Evolutionary conservation across 1,284 basidiomycete genomes (phyloP), one percentile per base, ranked within the genome.

Genomic region (Cryptococcus sp.): DNA sequence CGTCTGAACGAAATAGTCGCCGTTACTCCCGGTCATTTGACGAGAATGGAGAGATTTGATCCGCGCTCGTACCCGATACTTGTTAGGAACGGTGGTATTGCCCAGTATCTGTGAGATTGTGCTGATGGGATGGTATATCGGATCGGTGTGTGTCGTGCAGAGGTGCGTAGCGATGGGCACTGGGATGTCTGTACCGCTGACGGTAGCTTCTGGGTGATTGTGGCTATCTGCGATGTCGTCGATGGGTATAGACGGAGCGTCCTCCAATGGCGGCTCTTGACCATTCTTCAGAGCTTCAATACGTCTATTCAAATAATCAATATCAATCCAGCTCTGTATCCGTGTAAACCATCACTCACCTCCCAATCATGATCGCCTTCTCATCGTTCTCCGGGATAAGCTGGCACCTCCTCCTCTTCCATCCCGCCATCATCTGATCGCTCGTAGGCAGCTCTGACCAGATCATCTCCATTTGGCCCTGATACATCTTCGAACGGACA

Each of bases 371-470:
- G 25, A 46, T 59, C 0, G 64, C 70, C 50, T 57, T 35, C 19
- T 64, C 55, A 38, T 72, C 67, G 1, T 58, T 35, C 10, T 46
- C 10, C 0, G 47, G 39, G 10, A 73, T n/a, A 3, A 59, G 8
- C 1, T 16, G 49, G 27, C 44, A 53, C 19, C 22, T 47, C 50
- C 59, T 49, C 38, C 39, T 16, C 16, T 57, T 66, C 68, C 68
- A 74, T 1, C 71, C 70, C 20, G 46, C 35, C 3, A 22, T 41
- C 20, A 16, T 38, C 50, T 72, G 70, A 20, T 68, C 57, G 17
- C 53, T 23, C 11, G 68, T 71, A 19, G 68, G 53, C 23, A 52
- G 54, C 31, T 76, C 67, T 10, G 62, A 63, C 73, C 73, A 76
- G 2, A 47, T 64, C 42, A 73, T 53, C 49, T 75, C 72, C 31